phyloP scores from a whole-genome alignment of 1,284 basidiomycete genomes.

The Porogramme epimiltina region DNA sequence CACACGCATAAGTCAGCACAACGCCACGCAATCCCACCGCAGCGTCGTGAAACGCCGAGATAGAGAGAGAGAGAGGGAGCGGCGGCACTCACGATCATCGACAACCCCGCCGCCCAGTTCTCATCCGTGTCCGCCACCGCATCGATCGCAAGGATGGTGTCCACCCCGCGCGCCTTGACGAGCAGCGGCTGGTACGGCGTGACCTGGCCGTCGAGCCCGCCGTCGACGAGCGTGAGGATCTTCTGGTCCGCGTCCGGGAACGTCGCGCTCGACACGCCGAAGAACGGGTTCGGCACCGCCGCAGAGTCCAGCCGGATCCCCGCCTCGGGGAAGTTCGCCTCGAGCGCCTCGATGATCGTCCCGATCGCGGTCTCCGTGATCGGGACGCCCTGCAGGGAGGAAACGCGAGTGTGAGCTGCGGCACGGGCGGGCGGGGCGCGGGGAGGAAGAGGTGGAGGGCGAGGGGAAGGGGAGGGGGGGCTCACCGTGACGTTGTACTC shows the following conservation, averaged over 20 bases:
- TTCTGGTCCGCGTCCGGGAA: conserved; percentile 39
- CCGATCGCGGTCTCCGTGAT: conserved; percentile 22
- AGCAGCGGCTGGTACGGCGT: conserved; percentile 21
- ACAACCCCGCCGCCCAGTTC: conserved; percentile 40
- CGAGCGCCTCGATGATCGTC: conserved; percentile 9
- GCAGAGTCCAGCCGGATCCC: conserved; percentile 21
- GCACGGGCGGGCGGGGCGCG: neutral
- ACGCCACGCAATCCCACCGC: conserved; percentile 10
- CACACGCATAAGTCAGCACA: neutral
- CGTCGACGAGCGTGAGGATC: conserved; percentile 37
- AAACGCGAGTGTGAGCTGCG: too few relatives aligned
- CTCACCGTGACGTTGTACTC: conserved; percentile 16
- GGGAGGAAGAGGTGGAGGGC: neutral
- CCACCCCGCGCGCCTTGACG: conserved; percentile 20
- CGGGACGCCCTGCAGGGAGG: conserved; percentile 12
- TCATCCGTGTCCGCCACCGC: conserved; percentile 29
- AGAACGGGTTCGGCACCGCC: conserved; percentile 45
- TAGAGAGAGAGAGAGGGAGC: too few relatives aligned
- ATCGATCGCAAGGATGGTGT: conserved; percentile 22
- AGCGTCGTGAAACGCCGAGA: too few relatives aligned
- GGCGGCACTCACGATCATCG: conserved; percentile 40
- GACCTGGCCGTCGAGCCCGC: conserved; percentile 20
- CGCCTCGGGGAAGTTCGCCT: conserved; percentile 7
- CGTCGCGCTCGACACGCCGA: conserved; percentile 36
- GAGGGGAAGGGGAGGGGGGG: neutral